These are phyloP conservation scores for Pleurotus salmoneostramineus DNA, from an alignment of 768 basidiomycete genomes.

Conservation along the genomic window DNA sequence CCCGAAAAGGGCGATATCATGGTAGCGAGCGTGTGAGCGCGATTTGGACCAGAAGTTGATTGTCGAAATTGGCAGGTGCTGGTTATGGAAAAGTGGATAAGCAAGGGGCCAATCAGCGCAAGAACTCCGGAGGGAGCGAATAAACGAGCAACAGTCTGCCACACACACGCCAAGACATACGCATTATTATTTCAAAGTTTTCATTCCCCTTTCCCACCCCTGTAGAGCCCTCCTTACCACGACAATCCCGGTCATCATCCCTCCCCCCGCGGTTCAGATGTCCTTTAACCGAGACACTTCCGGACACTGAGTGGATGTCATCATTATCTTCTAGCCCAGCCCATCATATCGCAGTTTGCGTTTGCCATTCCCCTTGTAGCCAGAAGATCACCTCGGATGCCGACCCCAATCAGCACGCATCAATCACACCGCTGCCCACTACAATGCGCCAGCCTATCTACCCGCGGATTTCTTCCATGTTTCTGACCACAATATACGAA, in stretches of 20 bases:
- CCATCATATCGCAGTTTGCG: constrained; percentile 5
- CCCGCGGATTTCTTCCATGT: constrained; percentile 4
- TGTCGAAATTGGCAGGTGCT: neutral
- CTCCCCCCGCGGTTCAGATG: neutral
- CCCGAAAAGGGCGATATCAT: constrained; percentile 19
- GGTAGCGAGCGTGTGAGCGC: constrained; percentile 16
- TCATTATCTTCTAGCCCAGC: constrained; percentile 1
- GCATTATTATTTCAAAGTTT: no score
- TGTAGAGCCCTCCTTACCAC: neutral
- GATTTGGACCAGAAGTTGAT: neutral
- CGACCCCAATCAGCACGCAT: neutral
- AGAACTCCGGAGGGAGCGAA: constrained; percentile 5
- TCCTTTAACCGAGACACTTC: constrained; percentile 4
- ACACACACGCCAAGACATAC: neutral
- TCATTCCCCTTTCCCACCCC: neutral
- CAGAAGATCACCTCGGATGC: constrained; percentile 5
- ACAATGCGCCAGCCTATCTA: neutral
- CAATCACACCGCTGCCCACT: no score
- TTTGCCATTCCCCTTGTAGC: neutral
- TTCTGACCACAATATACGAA: neutral
- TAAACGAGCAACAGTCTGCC: neutral
- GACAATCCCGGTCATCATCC: neutral
- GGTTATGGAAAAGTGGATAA: neutral
- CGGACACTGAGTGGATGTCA: constrained; percentile 6
- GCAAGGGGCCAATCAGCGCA: constrained; percentile 5